Evolutionary conservation across 495 filamentous ascomycete genomes (phyloP), one percentile per base, ranked within the genome.

Genomic region (Trichoderma reesei): DNA sequence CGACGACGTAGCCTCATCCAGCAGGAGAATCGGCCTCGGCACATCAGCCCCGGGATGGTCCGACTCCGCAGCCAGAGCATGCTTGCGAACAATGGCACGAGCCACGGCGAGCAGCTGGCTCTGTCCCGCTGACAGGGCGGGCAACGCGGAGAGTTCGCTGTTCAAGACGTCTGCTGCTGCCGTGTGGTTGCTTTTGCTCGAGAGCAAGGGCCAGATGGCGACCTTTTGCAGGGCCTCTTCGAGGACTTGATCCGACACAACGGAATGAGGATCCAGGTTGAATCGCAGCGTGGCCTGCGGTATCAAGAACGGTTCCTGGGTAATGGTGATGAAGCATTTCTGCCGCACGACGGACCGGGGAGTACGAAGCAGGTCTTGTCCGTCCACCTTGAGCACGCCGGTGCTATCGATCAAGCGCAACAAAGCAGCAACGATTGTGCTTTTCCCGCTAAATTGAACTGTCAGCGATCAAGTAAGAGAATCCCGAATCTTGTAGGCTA

Each of bases 361-460:
- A 10, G 51, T 56, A 26, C 51, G 51, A 31, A 56, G 51, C 51
- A 56, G 10, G 8, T 56, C 51, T 56, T 56, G 51, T 31, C 51
- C 51, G 26, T 56, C 51, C 51, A 56, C 51, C 18, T 14, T 34
- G 26, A 56, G 11, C 1, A 34, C 10, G 3, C 51, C 51, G 34
- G 51, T 56, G 14, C 51, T 18, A 33, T 56, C 51, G 34, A 56
- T 56, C 26, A 56, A 34, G 9, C 26, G 51, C 20, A 56, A 26
- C 51, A 56, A 33, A 56, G 51, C 51, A 34, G 51, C 51, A 14
- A 56, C 20, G 18, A 56, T 56, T 18, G 51, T 56, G 34, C 51
- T 56, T 14, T 56, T 56, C 1, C 51, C 51, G 34, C 51, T 56
- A 56, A 6, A 8, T 0, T 11, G 3, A 1, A 8, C 20, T 33